Base-by-base conservation (phyloP, 352 stramenopile species). In the Pythium apleroticum region DNA sequence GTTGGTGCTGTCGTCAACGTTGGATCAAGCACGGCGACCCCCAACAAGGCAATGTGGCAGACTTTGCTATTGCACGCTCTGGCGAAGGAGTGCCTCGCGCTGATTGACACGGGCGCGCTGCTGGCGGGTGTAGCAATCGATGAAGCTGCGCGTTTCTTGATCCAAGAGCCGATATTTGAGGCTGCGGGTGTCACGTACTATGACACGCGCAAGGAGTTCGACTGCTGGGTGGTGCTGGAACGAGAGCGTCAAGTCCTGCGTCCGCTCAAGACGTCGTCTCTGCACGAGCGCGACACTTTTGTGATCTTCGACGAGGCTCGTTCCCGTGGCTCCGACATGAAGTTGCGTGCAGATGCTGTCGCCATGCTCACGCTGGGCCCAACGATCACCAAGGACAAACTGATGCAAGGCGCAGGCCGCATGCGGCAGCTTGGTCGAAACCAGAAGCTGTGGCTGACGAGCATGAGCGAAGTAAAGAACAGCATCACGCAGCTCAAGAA, bases 331-430 rank as follows among this genome's bases (percentile, higher is more conserved):
- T 86, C 90, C 0, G 91, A 98, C 65, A 88, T 98, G 78, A 96
- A 97, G 65, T 65, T 98, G 4, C 59, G 69, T 17, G n/a, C 60
- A 17, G 46, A 93, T 10, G 85, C 86, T 4, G 57, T 88, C 6
- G 91, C 88, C 12, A 57, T 97, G 52, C 52, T 97, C 22, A 97
- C 91, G 2, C 71, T 98, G 0, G 90, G 88, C 0, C 87, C 89
- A 8, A 85, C 83, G 20, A 75, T 97, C 22, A 90, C 84, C 0
- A 98, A 97, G 55, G 93, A 97, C 65, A 98, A 97, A 54, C 58
- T 98, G 3, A 97, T 97, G 90, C 92, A 98, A 69, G 91, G 88
- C n/a, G 89, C 88, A 1, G 91, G 90, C 8, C 82, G 92, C 0
- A 84, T 97, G 75, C 73, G 91, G 2, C 83, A 92, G 49, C 78